Conservation (phyloP, 73 alveolate genomes). For the Paramecium sonneborni region DNA sequence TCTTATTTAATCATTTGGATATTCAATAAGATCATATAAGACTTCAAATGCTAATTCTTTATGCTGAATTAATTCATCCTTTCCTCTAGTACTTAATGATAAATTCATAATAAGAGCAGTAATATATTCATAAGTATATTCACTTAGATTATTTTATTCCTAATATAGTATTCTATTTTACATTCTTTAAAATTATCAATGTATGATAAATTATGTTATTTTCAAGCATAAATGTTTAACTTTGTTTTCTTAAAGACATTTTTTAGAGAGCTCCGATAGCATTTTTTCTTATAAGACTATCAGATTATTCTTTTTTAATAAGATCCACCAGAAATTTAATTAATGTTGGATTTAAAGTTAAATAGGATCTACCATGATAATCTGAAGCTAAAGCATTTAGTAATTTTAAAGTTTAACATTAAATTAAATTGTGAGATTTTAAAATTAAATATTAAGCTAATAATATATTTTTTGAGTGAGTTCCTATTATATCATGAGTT, state of each 20-base stretch:
- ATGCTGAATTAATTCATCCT: constrained; percentile 86
- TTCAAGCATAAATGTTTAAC: constrained; percentile 92
- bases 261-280: constrained; percentile 95
- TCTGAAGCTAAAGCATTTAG: constrained; percentile 93
- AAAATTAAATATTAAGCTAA: constrained; percentile 8
- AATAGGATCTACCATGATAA: constrained; percentile 93
- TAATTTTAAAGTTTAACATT: constrained; percentile 83
- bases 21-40: constrained; percentile 87
- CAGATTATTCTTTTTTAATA: constrained; percentile 85
- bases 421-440: neutral
- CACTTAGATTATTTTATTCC: constrained; percentile 87
- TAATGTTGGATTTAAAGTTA: constrained; percentile 83
- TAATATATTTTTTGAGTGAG: constrained; percentile 32
- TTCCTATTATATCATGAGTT: constrained; percentile 77
- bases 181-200: constrained; percentile 77
- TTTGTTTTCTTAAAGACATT: constrained; percentile 90
- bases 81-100: constrained; percentile 93
- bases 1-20: constrained; percentile 74
- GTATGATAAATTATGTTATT: constrained; percentile 93
- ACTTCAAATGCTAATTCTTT: constrained; percentile 83
- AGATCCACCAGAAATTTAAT: constrained; percentile 84
- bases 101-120: constrained; percentile 97
- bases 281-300: constrained; percentile 86
- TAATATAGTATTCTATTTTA: neutral
- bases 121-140: constrained; percentile 95